Percentiles rank a stretch among this genome's conserved stretches.
These are phyloP conservation scores for Pseudocercospora fuligena DNA, from an alignment of 2,329 filamentous ascomycete species.

Conservation along the genomic window DNA sequence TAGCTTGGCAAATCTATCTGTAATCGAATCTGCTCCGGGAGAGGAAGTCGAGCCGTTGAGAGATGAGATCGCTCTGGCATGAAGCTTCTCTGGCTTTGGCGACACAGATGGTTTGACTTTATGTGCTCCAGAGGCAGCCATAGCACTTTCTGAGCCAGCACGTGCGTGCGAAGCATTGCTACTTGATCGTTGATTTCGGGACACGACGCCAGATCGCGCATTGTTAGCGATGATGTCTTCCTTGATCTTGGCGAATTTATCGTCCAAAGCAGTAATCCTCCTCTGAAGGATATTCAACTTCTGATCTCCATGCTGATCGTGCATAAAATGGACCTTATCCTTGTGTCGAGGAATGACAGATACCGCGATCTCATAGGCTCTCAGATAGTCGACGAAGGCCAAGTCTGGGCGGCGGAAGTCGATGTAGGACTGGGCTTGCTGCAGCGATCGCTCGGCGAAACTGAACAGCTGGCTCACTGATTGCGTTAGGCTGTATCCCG, in stretches of 20 bases:
- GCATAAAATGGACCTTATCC: slow-evolving; percentile 69
- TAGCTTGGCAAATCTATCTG: slow-evolving; percentile 40
- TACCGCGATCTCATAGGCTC: slow-evolving; percentile 77
- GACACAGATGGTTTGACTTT: slow-evolving; percentile 38
- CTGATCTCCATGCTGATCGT: slow-evolving; percentile 49
- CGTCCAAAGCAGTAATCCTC: slow-evolving; percentile 38
- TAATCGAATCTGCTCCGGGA: slow-evolving; percentile 51
- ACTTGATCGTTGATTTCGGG: slow-evolving; percentile 22
- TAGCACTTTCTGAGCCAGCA: slow-evolving; percentile 26
- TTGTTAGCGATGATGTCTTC: slow-evolving; percentile 58
- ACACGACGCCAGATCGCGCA: slow-evolving; percentile 57
- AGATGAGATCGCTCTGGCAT: slow-evolving; percentile 61
- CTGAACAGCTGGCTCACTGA: slow-evolving; percentile 45
- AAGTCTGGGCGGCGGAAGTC: slow-evolving; percentile 71
- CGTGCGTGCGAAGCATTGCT: slow-evolving; percentile 13
- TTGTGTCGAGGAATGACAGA: slow-evolving; percentile 76
- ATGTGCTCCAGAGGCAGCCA: slow-evolving; percentile 21
- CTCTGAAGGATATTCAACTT: slow-evolving; percentile 52
- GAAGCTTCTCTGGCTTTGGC: slow-evolving; percentile 70
- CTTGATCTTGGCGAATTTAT: slow-evolving; percentile 54
- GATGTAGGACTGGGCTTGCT: slow-evolving; percentile 62
- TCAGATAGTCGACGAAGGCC: slow-evolving; percentile 83
- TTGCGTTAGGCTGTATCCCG: slow-evolving; percentile 35
- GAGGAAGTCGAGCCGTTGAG: slow-evolving; percentile 37
- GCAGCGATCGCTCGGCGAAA: slow-evolving; percentile 48